Base-by-base conservation (phyloP, 1,139 yeast species). In the Williopsis jadinii region DNA sequence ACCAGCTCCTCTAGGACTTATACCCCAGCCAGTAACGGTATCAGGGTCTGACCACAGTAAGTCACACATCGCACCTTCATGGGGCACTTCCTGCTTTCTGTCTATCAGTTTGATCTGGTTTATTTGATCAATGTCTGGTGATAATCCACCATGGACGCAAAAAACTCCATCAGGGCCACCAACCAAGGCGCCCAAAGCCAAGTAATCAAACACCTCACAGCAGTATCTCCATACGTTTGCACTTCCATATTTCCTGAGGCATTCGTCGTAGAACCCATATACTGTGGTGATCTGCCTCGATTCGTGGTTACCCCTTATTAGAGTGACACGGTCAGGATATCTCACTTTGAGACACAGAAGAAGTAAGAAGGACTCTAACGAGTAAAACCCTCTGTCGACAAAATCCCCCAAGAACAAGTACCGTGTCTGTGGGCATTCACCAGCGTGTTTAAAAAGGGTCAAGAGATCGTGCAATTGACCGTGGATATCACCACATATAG, bases 11-110 rank as follows among this genome's bases (percentile, higher is more conserved):
- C 98, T 78, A 52, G 98, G 97, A 43, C 95, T 84, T 50, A 92
- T 80, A 24, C 96, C 95, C 98, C 98, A 94, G 43, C 94, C 90
- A 47, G 87, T 87, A 51, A 95, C 80, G 59, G 87, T 96, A 60
- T 92, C 98, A 2, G 98, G 98, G 59, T 92, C 98, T 9, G 95
- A 84, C 98, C 98, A 92, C 45, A 92, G 70, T 59, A 92, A 70
- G 62, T 92, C 98, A 66, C 97, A 92, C 96, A 92, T 92, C 41
- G 97, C 95, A 32, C 98, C 98, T 64, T 92, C 98, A 61, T 92
- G 98, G 30, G 98, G 98, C 40, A 92, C 97, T 66, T 92, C 98
- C 67, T 92, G 97, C 50, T 77, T 75, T 52, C 71, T 59, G 51
- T 66, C 67, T 32, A 67, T 57, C 26, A 53, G 38, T 51, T 95